Percentiles rank a stretch among this genome's conserved stretches.
phyloP scores from a whole-genome alignment of 225 moss, liverwort and hornwort genomes.

The Ulota crispa region DNA sequence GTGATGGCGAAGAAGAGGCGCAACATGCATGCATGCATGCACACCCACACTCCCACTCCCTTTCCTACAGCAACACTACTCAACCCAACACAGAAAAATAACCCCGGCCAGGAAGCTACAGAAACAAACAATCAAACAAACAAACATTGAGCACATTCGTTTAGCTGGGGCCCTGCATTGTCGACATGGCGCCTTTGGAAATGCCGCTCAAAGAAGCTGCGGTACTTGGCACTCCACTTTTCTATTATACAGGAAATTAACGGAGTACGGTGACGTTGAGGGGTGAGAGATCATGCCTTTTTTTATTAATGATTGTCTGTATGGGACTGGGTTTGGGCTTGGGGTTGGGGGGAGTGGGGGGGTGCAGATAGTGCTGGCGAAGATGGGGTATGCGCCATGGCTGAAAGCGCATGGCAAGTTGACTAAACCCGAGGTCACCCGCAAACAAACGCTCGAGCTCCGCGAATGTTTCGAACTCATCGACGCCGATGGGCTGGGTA shows the following conservation, averaged over 20 bases:
- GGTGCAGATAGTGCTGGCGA: constrained; percentile 53
- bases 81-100: background rate
- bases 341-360: too few species aligned
- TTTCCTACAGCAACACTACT: background rate
- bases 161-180: background rate
- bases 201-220: constrained; percentile 19
- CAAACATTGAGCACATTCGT: too few species aligned
- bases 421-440: constrained; percentile 55
- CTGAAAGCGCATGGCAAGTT: constrained; percentile 72
- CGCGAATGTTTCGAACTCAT: constrained; percentile 77
- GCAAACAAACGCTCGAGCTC: constrained; percentile 61
- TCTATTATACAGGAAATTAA: background rate
- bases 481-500: constrained; percentile 69
- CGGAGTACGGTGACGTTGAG: background rate
- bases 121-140: background rate
- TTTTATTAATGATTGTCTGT: background rate
- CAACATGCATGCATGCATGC: background rate
- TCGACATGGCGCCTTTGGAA: constrained; percentile 6
- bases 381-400: constrained; percentile 55
- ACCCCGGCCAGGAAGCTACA: too few species aligned
- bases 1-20: constrained; percentile 13
- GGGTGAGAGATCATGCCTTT: background rate
- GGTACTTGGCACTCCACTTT: background rate
- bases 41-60: background rate
- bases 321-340: too few species aligned